A percentile compares a stretch with the other conserved stretches of the same genome.
Conservation (phyloP, 2,329 filamentous ascomycete species). For the Pseudopithomyces maydicus region DNA sequence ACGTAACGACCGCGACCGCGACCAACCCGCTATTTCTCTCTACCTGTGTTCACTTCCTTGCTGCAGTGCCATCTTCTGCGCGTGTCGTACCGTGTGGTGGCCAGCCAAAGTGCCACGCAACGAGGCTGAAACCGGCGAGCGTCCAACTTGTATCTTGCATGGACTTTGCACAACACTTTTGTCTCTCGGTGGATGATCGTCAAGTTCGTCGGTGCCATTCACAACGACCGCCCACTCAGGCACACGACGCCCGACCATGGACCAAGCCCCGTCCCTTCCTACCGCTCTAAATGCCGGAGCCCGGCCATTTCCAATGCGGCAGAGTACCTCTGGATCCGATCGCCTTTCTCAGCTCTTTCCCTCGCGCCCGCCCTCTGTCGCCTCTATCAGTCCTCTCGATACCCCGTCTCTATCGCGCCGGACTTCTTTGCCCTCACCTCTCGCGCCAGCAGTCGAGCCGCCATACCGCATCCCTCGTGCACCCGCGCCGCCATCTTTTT, state of each 20-base stretch:
- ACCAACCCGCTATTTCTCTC: no score
- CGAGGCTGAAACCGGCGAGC: background rate
- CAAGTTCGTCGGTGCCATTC: no score
- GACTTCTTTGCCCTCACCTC: constrained; percentile 37
- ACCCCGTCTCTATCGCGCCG: constrained; percentile 26
- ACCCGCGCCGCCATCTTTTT: constrained; percentile 38
- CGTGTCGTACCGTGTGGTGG: background rate
- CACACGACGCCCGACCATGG: constrained; percentile 22
- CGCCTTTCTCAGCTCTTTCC: constrained; percentile 45
- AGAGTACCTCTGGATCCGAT: constrained; percentile 38
- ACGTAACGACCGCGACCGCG: background rate
- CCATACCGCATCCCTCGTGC: constrained; percentile 36
- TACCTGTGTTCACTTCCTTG: no score
- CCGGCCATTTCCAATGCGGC: constrained; percentile 31
- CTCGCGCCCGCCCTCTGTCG: constrained; percentile 34
- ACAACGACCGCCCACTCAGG: background rate
- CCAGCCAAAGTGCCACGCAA: background rate
- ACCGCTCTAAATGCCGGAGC: background rate
- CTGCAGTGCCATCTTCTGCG: background rate
- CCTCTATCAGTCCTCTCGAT: constrained; percentile 26
- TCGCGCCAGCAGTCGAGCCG: constrained; percentile 31
- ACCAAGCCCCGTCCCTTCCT: constrained; percentile 27
- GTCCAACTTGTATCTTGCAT: background rate
- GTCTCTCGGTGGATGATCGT: background rate
- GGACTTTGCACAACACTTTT: background rate